These are phyloP conservation scores for Arthrobotrys musiformis DNA, from an alignment of 2,329 filamentous ascomycete species.

Conservation along the genomic window DNA sequence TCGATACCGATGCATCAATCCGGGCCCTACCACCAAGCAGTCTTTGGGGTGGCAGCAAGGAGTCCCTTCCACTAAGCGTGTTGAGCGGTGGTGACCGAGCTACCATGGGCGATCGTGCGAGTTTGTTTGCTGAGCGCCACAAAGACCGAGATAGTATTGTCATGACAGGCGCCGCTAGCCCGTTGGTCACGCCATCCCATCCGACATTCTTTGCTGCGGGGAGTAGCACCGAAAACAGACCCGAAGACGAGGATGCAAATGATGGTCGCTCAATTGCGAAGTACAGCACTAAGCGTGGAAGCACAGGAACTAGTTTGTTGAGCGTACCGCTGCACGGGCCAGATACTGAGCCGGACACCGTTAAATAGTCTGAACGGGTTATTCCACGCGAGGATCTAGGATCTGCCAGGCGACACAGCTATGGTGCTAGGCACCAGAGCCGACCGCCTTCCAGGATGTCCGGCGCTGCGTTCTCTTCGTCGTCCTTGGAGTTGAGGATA, in stretches of 20 bases:
- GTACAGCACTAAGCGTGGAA: conserved; percentile 45
- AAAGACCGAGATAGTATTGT: conserved; percentile 53
- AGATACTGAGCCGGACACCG: conserved; percentile 52
- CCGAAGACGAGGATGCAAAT: conserved; percentile 39
- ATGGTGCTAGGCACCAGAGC: not conserved
- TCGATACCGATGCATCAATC: conserved; percentile 87
- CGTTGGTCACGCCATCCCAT: conserved; percentile 46
- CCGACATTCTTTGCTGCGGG: conserved; percentile 42
- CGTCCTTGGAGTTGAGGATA: conserved; percentile 1
- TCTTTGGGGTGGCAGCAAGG: conserved; percentile 82
- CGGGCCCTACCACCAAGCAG: conserved; percentile 85
- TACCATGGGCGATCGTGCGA: conserved; percentile 38
- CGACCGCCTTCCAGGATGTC: not conserved
- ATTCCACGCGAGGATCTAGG: conserved; percentile 8
- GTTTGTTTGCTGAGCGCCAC: conserved; percentile 40
- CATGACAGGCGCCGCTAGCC: conserved; percentile 35
- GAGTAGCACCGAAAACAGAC: conserved; percentile 26
- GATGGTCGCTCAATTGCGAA: conserved; percentile 49
- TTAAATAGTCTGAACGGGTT: conserved; percentile 41
- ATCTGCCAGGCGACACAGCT: not conserved
- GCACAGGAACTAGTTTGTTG: conserved; percentile 41
- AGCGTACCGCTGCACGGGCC: conserved; percentile 44
- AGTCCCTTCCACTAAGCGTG: conserved; percentile 81
- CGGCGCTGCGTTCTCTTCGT: not conserved
- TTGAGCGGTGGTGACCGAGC: conserved; percentile 67